These are phyloP conservation scores for Fusarium xyrophilum DNA, from an alignment of 2,329 filamentous ascomycete species.

Conservation along the genomic window DNA sequence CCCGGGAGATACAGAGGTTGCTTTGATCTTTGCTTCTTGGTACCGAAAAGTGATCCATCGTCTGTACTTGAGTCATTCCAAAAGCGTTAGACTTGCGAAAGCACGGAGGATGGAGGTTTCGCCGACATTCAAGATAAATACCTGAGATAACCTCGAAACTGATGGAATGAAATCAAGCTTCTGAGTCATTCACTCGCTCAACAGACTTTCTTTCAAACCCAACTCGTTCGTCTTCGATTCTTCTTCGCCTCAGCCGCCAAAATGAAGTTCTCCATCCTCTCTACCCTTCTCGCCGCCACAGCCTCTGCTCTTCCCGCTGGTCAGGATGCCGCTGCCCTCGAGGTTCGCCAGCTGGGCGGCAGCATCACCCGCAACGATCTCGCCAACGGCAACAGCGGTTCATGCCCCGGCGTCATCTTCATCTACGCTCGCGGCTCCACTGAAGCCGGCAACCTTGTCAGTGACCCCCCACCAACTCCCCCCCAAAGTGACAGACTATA, in stretches of 20 bases:
- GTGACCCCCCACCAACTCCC: background rate
- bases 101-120: background rate
- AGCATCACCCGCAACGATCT: constrained; percentile 40
- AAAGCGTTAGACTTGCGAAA: constrained; percentile 17
- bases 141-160: background rate
- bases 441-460: constrained; percentile 50
- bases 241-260: background rate
- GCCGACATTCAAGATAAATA: constrained; percentile 7
- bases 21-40: background rate
- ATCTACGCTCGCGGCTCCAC: constrained; percentile 51
- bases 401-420: constrained; percentile 49
- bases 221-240: background rate
- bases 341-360: constrained; percentile 28
- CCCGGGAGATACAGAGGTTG: background rate
- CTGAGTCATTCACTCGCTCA: constrained; percentile 7
- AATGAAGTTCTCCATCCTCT: constrained; percentile 32
- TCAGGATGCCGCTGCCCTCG: background rate
- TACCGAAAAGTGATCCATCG: background rate
- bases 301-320: constrained; percentile 23
- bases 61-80: background rate
- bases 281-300: constrained; percentile 28
- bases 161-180: background rate
- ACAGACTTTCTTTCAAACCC: constrained; percentile 9
- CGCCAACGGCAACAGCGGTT: constrained; percentile 37
- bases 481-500: background rate